phyloP scores from a whole-genome alignment of 139 green algal species.

The Chlorella sp. region DNA sequence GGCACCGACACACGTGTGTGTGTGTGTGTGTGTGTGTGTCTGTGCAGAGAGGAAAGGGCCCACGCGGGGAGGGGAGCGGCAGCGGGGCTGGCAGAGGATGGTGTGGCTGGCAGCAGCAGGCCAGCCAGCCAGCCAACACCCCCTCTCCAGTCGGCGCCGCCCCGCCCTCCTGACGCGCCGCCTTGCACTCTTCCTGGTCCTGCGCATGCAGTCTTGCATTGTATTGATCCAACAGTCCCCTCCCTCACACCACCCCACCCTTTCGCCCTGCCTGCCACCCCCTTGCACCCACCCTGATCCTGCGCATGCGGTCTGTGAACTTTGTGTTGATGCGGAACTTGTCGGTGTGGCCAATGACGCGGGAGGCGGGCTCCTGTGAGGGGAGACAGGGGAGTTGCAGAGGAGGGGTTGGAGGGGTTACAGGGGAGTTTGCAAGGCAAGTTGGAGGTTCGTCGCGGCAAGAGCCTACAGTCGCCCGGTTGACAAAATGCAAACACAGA shows the following conservation, averaged over 20 bases:
- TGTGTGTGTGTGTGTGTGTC: background rate
- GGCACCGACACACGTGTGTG: background rate
- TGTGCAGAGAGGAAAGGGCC: background rate
- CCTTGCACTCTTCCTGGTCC: no score
- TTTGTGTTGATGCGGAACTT: conserved; percentile 87
- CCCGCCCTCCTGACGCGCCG: no score
- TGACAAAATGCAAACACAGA: background rate
- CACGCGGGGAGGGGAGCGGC: background rate
- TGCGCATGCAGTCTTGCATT: no score
- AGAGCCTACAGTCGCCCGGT: no score
- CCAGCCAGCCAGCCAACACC: background rate
- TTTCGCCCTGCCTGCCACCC: background rate
- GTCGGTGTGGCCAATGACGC: conserved; percentile 79
- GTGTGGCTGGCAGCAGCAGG: no score
- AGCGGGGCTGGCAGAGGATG: no score
- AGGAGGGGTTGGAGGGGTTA: no score
- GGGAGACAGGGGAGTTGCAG: no score
- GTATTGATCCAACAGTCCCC: no score
- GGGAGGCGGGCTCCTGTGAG: conserved; percentile 1
- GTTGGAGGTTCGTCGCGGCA: no score
- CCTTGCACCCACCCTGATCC: conserved; percentile 81
- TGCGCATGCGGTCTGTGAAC: conserved; percentile 92
- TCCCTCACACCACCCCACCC: no score
- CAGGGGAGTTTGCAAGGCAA: no score
- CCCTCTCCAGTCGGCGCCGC: background rate